These are phyloP conservation scores for Plasmodium ovale DNA, from an alignment of 169 alveolate species.

Conservation along the genomic window DNA sequence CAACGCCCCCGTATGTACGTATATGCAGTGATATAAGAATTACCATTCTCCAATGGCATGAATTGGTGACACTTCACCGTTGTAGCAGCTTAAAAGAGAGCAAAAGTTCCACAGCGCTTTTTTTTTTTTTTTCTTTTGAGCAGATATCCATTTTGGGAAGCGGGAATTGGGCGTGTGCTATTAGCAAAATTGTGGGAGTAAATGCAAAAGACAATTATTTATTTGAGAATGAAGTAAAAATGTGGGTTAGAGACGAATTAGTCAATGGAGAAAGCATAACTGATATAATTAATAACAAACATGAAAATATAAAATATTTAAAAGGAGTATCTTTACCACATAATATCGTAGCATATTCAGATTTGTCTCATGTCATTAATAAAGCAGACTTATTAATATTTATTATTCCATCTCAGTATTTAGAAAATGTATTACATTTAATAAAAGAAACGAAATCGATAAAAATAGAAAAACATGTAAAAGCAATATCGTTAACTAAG, in stretches of 20 bases:
- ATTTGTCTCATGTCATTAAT: slow-evolving; percentile 86
- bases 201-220: slow-evolving; percentile 78
- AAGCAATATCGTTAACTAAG: slow-evolving; percentile 88
- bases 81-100: too few relatives aligned
- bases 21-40: too few relatives aligned
- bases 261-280: slow-evolving; percentile 87
- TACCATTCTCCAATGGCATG: too few relatives aligned
- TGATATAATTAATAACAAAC: slow-evolving; percentile 90
- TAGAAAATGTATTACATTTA: slow-evolving; percentile 59
- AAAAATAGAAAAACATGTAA: slow-evolving; percentile 76
- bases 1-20: not conserved
- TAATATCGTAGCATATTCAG: slow-evolving; percentile 91
- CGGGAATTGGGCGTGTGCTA: slow-evolving; percentile 92
- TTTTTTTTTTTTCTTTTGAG: not conserved
- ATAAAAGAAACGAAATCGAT: slow-evolving; percentile 46
- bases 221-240: slow-evolving; percentile 84
- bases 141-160: slow-evolving; percentile 90
- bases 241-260: slow-evolving; percentile 92
- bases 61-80: too few relatives aligned
- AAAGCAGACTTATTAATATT: slow-evolving; percentile 89
- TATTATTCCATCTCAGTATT: slow-evolving; percentile 93
- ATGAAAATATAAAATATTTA: slow-evolving; percentile 91
- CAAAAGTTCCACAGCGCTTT: not conserved
- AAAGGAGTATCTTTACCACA: slow-evolving; percentile 90
- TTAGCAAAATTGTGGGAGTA: slow-evolving; percentile 86